phyloP scores from a whole-genome alignment of 192 early-diverging fungal genomes.

The Coemansia sp. region DNA sequence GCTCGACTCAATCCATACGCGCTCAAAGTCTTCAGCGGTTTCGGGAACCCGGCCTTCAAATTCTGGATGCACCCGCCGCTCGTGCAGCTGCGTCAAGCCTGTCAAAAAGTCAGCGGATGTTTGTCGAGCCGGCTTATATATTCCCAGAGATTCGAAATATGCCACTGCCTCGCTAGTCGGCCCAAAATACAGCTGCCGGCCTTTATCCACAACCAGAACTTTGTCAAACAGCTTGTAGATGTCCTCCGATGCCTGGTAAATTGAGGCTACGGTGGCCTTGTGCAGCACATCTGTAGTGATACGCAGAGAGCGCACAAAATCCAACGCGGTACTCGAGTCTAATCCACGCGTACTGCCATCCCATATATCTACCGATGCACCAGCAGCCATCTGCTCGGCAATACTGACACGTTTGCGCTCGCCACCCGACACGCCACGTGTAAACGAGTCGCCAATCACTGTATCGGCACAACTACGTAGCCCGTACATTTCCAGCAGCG shows the following conservation, averaged over 20 bases:
- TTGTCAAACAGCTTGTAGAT: constrained; percentile 75
- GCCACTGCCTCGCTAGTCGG: constrained; percentile 57
- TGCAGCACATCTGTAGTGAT: constrained; percentile 66
- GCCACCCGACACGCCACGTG: constrained; percentile 67
- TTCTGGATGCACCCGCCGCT: constrained; percentile 56
- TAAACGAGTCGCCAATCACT: constrained; percentile 57
- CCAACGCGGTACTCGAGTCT: constrained; percentile 59
- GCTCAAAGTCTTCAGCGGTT: constrained; percentile 65
- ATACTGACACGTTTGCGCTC: constrained; percentile 67
- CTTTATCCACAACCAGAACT: constrained; percentile 65
- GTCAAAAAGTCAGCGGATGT: constrained; percentile 73
- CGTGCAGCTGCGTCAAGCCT: constrained; percentile 63
- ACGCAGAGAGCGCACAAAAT: constrained; percentile 70
- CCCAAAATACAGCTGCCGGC: constrained; percentile 69
- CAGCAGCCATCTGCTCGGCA: constrained; percentile 57
- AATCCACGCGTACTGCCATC: constrained; percentile 63
- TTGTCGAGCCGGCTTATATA: constrained; percentile 62
- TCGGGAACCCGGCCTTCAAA: constrained; percentile 59
- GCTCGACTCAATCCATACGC: constrained; percentile 56
- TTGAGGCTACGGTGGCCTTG: constrained; percentile 59
- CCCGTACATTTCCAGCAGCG: constrained; percentile 60
- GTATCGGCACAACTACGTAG: constrained; percentile 55
- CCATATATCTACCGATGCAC: constrained; percentile 58
- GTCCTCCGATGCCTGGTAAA: constrained; percentile 75
- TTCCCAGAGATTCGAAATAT: constrained; percentile 65